Evolutionary conservation across 441 rosid genomes (phyloP).

Genomic region (Populus hybrid): DNA sequence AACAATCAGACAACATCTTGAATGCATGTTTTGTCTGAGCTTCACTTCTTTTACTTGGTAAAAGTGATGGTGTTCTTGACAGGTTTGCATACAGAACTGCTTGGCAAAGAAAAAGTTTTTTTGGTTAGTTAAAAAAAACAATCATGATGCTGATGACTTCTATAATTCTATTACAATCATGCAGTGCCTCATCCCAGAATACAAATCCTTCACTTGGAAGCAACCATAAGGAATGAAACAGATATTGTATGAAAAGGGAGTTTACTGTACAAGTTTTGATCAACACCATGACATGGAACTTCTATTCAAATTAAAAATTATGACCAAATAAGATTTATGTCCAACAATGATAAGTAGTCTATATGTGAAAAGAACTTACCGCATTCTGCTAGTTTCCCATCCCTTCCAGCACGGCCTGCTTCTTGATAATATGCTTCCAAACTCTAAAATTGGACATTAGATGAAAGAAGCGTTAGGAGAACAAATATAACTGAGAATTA

Average conservation of each 20-base stretch:
- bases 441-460: conserved; percentile 50
- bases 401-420: conserved; percentile 99
- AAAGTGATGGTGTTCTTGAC: conserved; percentile 60
- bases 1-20: conserved; percentile 79
- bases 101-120: conserved; percentile 4
- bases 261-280: not conserved
- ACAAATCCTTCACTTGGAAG: conserved; percentile 1
- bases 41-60: conserved; percentile 74
- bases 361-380: conserved; percentile 41
- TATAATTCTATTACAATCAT: not conserved
- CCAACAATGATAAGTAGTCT: not conserved
- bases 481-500: not conserved
- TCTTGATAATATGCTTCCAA: conserved; percentile 97
- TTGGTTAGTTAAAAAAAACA: not conserved
- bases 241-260: not conserved
- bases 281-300: not conserved
- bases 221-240: not conserved
- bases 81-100: conserved; percentile 78
- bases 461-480: conserved; percentile 4
- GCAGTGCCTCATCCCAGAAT: not conserved
- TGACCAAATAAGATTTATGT: not conserved
- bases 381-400: conserved; percentile 82
- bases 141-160: not conserved
- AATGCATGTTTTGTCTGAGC: conserved; percentile 68
- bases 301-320: not conserved